Evolutionary conservation across 192 early-diverging fungal genomes (phyloP).

Genomic region (Linnemannia hyalina): DNA sequence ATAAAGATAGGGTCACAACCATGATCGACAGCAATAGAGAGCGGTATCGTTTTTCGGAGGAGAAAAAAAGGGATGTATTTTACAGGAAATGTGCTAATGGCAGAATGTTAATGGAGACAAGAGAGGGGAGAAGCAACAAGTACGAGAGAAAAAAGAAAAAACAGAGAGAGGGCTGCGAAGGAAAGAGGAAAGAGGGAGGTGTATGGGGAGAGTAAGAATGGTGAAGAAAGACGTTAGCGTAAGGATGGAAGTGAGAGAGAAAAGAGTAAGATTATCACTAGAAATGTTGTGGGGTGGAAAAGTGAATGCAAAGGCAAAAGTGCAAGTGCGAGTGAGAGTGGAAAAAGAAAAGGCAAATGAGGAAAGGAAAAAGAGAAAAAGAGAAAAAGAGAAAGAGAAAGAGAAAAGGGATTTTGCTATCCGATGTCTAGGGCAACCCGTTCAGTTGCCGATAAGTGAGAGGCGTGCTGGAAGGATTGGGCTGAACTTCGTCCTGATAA

Average conservation of each 20-base stretch:
- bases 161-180: not conserved
- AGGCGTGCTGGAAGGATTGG: conserved; percentile 26
- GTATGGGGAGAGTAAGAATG: not conserved
- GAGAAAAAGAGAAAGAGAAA: not conserved
- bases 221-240: too few species aligned
- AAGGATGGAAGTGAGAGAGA: too few species aligned
- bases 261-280: not conserved
- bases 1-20: too few species aligned
- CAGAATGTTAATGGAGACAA: not conserved
- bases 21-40: too few species aligned
- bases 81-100: not conserved
- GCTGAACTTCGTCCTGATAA: conserved; percentile 50
- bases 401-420: not conserved
- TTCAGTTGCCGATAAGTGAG: conserved; percentile 46
- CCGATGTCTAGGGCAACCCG: conserved; percentile 20
- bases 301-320: not conserved
- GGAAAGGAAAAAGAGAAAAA: not conserved
- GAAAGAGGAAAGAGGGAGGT: too few species aligned
- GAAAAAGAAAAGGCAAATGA: not conserved
- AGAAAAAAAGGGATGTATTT: not conserved
- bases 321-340: not conserved
- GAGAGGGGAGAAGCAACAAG: not conserved
- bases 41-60: too few species aligned
- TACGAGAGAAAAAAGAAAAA: not conserved
- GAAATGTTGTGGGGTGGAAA: not conserved